These are phyloP conservation scores for Globisporangium middletonii DNA, from an alignment of 352 stramenopile species.

Conservation along the genomic window DNA sequence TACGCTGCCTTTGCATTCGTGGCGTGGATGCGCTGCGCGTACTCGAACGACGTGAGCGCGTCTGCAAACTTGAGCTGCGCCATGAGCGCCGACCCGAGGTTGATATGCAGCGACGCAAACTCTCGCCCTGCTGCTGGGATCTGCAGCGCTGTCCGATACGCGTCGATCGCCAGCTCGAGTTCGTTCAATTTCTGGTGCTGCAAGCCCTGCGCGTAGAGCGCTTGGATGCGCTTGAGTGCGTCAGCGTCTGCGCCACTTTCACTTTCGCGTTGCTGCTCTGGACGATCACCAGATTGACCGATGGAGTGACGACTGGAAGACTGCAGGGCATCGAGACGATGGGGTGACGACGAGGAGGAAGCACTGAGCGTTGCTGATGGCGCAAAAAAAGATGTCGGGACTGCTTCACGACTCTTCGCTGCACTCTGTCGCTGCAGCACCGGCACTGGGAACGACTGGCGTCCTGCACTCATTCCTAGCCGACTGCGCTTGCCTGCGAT, in stretches of 20 bases:
- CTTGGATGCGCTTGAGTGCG: conserved; percentile 31
- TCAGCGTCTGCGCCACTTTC: conserved; percentile 1
- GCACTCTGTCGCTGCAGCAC: not conserved
- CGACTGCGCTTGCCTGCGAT: not conserved
- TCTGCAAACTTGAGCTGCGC: conserved; percentile 25
- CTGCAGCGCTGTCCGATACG: conserved; percentile 44
- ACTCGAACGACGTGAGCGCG: conserved; percentile 31
- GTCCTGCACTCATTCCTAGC: not conserved
- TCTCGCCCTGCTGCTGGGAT: conserved; percentile 23
- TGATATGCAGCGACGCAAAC: conserved; percentile 65
- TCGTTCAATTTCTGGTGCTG: conserved; percentile 46
- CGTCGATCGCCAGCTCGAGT: conserved; percentile 34
- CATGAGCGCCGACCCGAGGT: conserved; percentile 54
- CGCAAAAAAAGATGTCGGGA: not conserved
- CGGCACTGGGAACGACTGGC: not conserved
- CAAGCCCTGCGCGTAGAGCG: conserved; percentile 56
- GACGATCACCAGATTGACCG: not conserved
- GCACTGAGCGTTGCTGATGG: not conserved
- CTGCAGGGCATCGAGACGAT: not conserved
- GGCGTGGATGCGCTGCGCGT: conserved; percentile 44
- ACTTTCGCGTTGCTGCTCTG: not conserved
- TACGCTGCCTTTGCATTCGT: conserved; percentile 52
- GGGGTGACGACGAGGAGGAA: not conserved
- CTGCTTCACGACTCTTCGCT: not conserved
- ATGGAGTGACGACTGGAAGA: not conserved